Percentiles rank a stretch among this genome's conserved stretches.
phyloP scores from a whole-genome alignment of 1,284 basidiomycete species.

The Inonotus obliquus region DNA sequence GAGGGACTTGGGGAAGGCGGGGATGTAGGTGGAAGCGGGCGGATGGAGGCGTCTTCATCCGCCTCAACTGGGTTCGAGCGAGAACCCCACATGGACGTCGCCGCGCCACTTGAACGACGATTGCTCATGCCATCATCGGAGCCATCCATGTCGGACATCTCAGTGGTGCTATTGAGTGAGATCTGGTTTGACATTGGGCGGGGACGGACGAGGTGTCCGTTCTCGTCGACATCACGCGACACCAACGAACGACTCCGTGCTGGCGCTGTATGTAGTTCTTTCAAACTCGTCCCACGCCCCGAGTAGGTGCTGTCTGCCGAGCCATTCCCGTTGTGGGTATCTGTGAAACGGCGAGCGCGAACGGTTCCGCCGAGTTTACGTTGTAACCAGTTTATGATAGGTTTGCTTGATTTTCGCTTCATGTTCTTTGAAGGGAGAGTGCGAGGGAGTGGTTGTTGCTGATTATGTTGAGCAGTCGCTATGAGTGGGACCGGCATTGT shows the following conservation, averaged over 20 bases:
- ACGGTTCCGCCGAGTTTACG: slow-evolving; percentile 75
- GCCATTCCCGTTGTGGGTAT: slow-evolving; percentile 19
- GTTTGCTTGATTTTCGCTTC: slow-evolving; percentile 58
- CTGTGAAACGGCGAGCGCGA: slow-evolving; percentile 41
- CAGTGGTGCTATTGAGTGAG: slow-evolving; percentile 57
- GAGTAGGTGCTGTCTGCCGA: slow-evolving; percentile 6
- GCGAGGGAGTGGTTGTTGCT: neutral
- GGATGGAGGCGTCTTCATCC: slow-evolving; percentile 85
- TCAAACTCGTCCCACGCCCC: slow-evolving; percentile 7
- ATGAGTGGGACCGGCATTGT: slow-evolving; percentile 13
- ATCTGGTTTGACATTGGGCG: slow-evolving; percentile 49
- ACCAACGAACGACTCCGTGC: neutral
- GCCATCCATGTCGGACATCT: slow-evolving; percentile 38
- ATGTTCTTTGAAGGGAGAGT: slow-evolving; percentile 13
- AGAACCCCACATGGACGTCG: slow-evolving; percentile 65
- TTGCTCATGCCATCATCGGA: slow-evolving; percentile 41
- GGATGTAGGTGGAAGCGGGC: slow-evolving; percentile 80
- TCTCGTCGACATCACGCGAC: slow-evolving; percentile 34
- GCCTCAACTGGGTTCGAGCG: slow-evolving; percentile 70
- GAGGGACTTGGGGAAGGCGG: slow-evolving; percentile 82
- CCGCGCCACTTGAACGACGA: slow-evolving; percentile 50
- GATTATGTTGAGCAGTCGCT: slow-evolving; percentile 11
- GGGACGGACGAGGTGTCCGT: slow-evolving; percentile 28
- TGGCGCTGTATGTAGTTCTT: slow-evolving; percentile 1
- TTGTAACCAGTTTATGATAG: slow-evolving; percentile 89